phyloP scores from a whole-genome alignment of 768 basidiomycete species.

The Pilatotrama ljubarskyi region DNA sequence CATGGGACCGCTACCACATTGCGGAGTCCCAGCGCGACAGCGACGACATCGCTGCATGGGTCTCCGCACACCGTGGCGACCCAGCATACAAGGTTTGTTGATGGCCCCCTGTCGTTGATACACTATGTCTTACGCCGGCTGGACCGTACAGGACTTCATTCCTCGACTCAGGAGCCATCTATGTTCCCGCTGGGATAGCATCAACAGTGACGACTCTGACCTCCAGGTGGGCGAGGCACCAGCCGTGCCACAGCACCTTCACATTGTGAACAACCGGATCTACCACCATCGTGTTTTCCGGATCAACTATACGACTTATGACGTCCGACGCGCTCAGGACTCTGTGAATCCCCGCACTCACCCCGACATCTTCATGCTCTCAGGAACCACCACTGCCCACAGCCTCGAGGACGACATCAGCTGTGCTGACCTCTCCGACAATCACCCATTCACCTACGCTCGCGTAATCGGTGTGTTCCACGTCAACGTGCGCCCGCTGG shows the following conservation, averaged over 20 bases:
- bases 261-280: neutral
- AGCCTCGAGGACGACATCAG: too few relatives aligned
- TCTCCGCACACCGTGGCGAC: neutral
- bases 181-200: neutral
- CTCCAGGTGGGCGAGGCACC: too few relatives aligned
- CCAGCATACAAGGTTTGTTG: neutral
- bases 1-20: neutral
- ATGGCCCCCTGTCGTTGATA: neutral
- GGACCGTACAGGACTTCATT: neutral
- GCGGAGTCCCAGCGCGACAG: neutral
- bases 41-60: neutral
- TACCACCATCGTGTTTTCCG: neutral
- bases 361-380: conserved; percentile 32
- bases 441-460: conserved; percentile 32
- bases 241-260: neutral
- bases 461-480: conserved; percentile 32
- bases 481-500: conserved; percentile 20
- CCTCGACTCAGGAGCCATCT: neutral
- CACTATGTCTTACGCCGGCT: too few relatives aligned
- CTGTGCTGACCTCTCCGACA: neutral
- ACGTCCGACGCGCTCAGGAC: conserved; percentile 43
- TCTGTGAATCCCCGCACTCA: conserved; percentile 40
- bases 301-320: conserved; percentile 45
- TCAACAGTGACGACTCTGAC: neutral
- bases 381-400: conserved; percentile 1